Evolutionary conservation across 2,329 filamentous ascomycete species (phyloP).

Genomic region (Colletotrichum chrysophilum): DNA sequence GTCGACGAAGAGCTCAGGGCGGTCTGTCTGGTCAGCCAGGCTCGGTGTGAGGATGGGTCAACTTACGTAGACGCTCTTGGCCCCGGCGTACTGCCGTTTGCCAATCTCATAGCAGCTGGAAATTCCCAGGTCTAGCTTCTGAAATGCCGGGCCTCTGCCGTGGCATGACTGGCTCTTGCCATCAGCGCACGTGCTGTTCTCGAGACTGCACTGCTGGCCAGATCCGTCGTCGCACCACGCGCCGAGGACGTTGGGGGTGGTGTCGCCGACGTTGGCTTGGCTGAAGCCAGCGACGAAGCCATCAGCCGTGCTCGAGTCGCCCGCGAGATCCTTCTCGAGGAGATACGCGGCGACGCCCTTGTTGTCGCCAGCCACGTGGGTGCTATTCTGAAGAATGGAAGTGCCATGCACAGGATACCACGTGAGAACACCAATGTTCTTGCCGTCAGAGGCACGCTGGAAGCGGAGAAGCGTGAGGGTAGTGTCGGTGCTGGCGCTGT

Average conservation of each 20-base stretch:
- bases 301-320: slow-evolving; percentile 59
- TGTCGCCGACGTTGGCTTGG: slow-evolving; percentile 90
- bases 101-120: slow-evolving; percentile 80
- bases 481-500: slow-evolving; percentile 60
- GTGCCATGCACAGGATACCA: slow-evolving; percentile 96
- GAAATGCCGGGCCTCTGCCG: slow-evolving; percentile 74
- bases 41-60: slow-evolving; percentile 26
- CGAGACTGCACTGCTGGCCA: slow-evolving; percentile 71
- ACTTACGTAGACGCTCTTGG: slow-evolving; percentile 48
- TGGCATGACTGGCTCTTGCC: slow-evolving; percentile 75
- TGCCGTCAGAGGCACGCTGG: slow-evolving; percentile 73
- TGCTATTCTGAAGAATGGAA: slow-evolving; percentile 90
- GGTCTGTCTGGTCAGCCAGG: slow-evolving; percentile 47
- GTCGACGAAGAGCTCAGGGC: slow-evolving; percentile 51
- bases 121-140: slow-evolving; percentile 71
- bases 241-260: slow-evolving; percentile 84
- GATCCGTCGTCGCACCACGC: slow-evolving; percentile 90
- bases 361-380: slow-evolving; percentile 90
- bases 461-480: slow-evolving; percentile 81
- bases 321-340: slow-evolving; percentile 73
- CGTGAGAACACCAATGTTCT: slow-evolving; percentile 80
- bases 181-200: slow-evolving; percentile 83
- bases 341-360: slow-evolving; percentile 91
- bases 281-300: slow-evolving; percentile 91
- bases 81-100: slow-evolving; percentile 70